Evolutionary conservation across 768 basidiomycete species (phyloP).

Genomic region (Lactifluus piperatus): DNA sequence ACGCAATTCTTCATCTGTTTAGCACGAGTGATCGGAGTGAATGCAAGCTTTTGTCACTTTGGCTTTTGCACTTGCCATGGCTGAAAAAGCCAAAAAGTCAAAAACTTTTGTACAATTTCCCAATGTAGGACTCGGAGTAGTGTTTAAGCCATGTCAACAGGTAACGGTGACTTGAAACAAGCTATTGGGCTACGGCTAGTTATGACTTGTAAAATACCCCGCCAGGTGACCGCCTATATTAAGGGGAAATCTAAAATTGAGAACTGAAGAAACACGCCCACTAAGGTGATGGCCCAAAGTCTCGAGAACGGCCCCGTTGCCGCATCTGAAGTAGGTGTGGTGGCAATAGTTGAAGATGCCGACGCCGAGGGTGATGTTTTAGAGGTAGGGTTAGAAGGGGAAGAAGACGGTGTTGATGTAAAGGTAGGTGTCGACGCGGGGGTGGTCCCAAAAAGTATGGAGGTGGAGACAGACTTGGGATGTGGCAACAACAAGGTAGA

Average conservation of each 20-base stretch:
- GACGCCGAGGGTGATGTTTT: not conserved
- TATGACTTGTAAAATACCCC: not conserved
- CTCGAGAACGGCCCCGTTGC: not conserved
- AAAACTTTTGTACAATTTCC: too few relatives aligned
- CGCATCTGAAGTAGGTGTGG: not conserved
- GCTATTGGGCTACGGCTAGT: not conserved
- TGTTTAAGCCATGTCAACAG: too few relatives aligned
- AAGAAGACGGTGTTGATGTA: not conserved
- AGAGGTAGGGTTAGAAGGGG: not conserved
- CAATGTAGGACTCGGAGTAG: too few relatives aligned
- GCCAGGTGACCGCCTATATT: not conserved
- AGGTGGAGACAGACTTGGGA: conserved; percentile 1
- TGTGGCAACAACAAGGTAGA: conserved; percentile 26
- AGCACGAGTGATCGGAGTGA: too few relatives aligned
- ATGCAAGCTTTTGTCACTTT: too few relatives aligned
- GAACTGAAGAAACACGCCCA: not conserved
- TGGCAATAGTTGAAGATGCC: not conserved
- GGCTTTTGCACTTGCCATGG: too few relatives aligned
- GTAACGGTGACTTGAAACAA: too few relatives aligned
- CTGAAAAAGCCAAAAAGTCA: too few relatives aligned
- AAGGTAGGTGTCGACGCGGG: not conserved
- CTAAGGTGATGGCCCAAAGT: not conserved
- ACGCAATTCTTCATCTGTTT: too few relatives aligned
- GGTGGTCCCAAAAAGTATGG: not conserved
- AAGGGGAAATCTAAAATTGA: not conserved